Conservation (phyloP, 2,329 filamentous ascomycete genomes). For the Dothideomycetes sp. region DNA sequence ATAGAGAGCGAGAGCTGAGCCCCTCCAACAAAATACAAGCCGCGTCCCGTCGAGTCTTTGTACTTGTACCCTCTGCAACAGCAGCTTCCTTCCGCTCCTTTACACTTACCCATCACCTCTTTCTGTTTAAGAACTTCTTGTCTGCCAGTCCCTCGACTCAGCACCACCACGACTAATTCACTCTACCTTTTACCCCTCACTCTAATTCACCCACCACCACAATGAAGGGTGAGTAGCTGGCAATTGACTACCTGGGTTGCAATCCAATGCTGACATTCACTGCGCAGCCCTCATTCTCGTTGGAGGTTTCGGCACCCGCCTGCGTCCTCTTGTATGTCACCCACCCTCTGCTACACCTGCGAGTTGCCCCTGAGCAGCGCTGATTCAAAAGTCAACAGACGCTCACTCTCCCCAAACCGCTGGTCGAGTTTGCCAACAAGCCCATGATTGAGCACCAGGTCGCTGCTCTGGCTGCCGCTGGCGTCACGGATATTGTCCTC, state of each 20-base stretch:
- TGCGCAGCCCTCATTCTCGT: slow-evolving; percentile 87
- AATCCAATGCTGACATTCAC: slow-evolving; percentile 16
- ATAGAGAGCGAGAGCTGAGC: too few relatives aligned
- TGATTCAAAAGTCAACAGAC: too few relatives aligned
- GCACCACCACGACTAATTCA: background rate
- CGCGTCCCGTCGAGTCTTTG: too few relatives aligned
- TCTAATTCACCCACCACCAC: slow-evolving; percentile 2
- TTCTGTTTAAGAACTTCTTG: too few relatives aligned
- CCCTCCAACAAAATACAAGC: too few relatives aligned
- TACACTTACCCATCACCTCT: too few relatives aligned
- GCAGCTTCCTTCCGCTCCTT: too few relatives aligned
- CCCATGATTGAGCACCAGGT: slow-evolving; percentile 99
- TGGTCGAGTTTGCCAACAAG: slow-evolving; percentile 98
- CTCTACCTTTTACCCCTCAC: slow-evolving; percentile 5
- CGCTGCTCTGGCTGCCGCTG: slow-evolving; percentile 82
- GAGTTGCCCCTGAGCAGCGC: slow-evolving; percentile 3
- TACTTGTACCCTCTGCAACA: too few relatives aligned
- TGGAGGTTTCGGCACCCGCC: slow-evolving; percentile 95
- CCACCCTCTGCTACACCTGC: background rate
- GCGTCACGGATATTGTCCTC: slow-evolving; percentile 94
- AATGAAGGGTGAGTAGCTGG: slow-evolving; percentile 12
- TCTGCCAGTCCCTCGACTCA: too few relatives aligned
- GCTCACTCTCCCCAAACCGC: slow-evolving; percentile 89
- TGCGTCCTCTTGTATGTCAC: slow-evolving; percentile 73
- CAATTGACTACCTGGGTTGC: background rate